Percentiles rank a stretch among this genome's conserved stretches.
Conservation (phyloP, 2,329 filamentous ascomycete genomes). For the Monosporascus sp. region DNA sequence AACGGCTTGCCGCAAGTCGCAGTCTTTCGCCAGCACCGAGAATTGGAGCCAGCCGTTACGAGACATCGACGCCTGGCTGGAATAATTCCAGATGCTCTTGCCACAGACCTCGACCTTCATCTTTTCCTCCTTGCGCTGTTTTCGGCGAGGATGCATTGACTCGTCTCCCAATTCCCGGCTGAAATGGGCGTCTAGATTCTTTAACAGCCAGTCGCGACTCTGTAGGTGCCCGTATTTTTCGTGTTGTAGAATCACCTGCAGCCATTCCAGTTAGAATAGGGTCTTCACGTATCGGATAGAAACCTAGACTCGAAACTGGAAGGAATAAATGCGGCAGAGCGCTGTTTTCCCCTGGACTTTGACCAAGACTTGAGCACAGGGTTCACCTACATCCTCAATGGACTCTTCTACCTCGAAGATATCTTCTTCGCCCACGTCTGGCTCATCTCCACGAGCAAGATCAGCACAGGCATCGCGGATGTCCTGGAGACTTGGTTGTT, state of each 20-base stretch:
- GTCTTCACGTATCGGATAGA: no score
- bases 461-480: slow-evolving; percentile 47
- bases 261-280: background rate
- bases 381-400: slow-evolving; percentile 14
- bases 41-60: slow-evolving; percentile 46
- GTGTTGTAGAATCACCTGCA: slow-evolving; percentile 11
- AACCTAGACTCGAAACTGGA: background rate
- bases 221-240: slow-evolving; percentile 19
- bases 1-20: slow-evolving; percentile 37
- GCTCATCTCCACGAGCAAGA: slow-evolving; percentile 33
- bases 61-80: slow-evolving; percentile 39
- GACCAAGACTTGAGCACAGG: background rate
- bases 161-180: slow-evolving; percentile 20
- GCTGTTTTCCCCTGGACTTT: background rate
- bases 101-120: slow-evolving; percentile 43
- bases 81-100: slow-evolving; percentile 45
- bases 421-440: slow-evolving; percentile 25
- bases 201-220: slow-evolving; percentile 14
- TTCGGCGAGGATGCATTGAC: background rate
- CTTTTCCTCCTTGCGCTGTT: slow-evolving; percentile 22
- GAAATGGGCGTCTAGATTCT: slow-evolving; percentile 28
- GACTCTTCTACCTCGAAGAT: slow-evolving; percentile 22
- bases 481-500: slow-evolving; percentile 42
- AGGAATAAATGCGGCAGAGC: background rate
- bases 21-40: slow-evolving; percentile 44